Evolutionary conservation across 1,139 yeast species (phyloP), one percentile per base, ranked within the genome.

Genomic region (Trichomonascaceae sp.): DNA sequence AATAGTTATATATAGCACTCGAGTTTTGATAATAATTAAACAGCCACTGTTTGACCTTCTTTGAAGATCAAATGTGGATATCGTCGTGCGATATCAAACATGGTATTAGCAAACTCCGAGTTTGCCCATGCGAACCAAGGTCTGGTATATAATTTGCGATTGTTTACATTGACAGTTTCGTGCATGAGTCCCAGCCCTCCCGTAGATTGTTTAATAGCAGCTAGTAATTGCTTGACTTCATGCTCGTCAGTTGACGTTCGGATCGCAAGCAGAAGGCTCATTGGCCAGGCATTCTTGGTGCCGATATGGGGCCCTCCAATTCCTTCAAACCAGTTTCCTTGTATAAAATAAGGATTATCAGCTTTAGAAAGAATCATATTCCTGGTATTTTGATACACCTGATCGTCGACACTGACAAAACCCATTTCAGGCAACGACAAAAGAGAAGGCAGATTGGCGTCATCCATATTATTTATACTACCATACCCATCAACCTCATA

Each of bases 41-140:
- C 15, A n/a, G 38, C 41, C 3, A 19, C 30, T 12, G 20, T 43
- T 12, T 20, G 41, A 15, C 41, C 41, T 5, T 57, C 55, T 32
- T 55, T 58, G 65, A 86, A 84, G 15, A 88, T 78, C 61, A 88
- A 71, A 64, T 86, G 81, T 0, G 96, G 96, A 65, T 85, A 87
- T 47, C 87, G 72, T 55, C 77, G 72, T 0, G 95, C 93, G 60
- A 89, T 73, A 64, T 88, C 84, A 51, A 89, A 67, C 9, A 89
- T 83, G 0, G 96, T 85, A 67, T 85, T 87, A 10, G 93, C 96
- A 70, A 89, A 88, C 68, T 89, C 96, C 0, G 95, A 83, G 66
- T 89, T 90, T 63, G 96, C 88, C 96, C 96, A 90, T 2, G 96
- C 87, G 72, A 90, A 90, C 96, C 96, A 89, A 1, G 91, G 79